Evolutionary conservation across 495 filamentous ascomycete species (phyloP), one percentile per base, ranked within the genome.

Genomic region (Lasiosphaeria miniovina): DNA sequence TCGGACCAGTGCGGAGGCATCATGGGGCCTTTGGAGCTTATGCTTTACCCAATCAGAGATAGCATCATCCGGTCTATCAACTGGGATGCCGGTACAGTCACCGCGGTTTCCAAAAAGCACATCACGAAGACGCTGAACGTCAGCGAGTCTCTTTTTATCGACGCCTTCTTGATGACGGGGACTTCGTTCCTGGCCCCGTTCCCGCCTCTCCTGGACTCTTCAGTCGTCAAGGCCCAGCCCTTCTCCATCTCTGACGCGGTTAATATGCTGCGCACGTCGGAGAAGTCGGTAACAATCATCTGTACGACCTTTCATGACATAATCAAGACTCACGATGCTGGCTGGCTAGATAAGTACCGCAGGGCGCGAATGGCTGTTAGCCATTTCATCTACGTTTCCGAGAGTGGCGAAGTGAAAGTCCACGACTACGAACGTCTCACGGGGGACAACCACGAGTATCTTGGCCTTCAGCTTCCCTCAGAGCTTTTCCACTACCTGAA

Each of bases 401-500:
- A 82, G 31, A 85, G 87, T 52, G 94, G 93, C 15, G 81, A 85
- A 55, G 82, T 96, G 50, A 86, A 84, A 54, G 86, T 88, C 4
- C 78, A 91, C 66, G 84, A 91, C 59, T 78, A 78, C 36, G 85
- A 87, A 7, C 75, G 82, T 38, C 81, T 88, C 3, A 92, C 94
- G 15, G 79, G 77, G 24, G 93, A 98, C 71, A 81, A 91, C 61
- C 90, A 94, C 72, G 88, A 93, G 64, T 89, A 97, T 68, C 87
- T 96, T 62, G 91, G 92, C 24, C 85, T 92, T 55, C 90, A 91
- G 36, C 80, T 99, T 14, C 92, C 95, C 2, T 86, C 92, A 55
- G 95, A 99, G 74, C 77, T 99, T 6, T 96, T 91, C 70, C 89
- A 90, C 70, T 98, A 99, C 65, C 81, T 98, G 36, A 90, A 90